Base-by-base conservation (phyloP, 2,329 filamentous ascomycete genomes). In the Didymella lethalis region DNA sequence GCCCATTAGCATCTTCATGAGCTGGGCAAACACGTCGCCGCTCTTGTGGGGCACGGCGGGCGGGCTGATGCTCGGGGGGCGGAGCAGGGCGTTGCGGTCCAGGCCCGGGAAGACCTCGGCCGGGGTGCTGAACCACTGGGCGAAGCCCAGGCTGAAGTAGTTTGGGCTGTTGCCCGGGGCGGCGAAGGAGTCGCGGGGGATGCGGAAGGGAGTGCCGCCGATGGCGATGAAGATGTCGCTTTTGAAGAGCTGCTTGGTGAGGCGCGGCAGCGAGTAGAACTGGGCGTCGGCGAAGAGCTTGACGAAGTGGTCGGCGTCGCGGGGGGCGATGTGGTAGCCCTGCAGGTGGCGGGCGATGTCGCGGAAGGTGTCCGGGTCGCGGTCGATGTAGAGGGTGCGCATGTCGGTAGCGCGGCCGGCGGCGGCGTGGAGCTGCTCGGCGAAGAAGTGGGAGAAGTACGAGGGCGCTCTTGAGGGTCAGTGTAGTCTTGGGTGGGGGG, bases 361-460 rank as follows among this genome's bases (percentile, higher is more conserved):
- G 70, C 84, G 85, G 76, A 98, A 98, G 0, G 93, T 97, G 14
- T 83, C 83, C 0, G 94, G 93, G 77, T 98, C 94, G 61, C 94
- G 90, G 77, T 98, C 94, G 71, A 98, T 97, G 79, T 97, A 97
- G 7, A 98, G 83, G 0, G 94, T 97, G 65, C 90, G 88, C 58
- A 96, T 78, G 52, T 79, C 81, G 41, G 78, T 78, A 54, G 87
- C 83, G 58, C 85, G 85, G 55, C 84, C 84, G 59, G 87, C 84
- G 48, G 85, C 88, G 66, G 82, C 80, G 57, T 86, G 84, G 40
- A 97, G 79, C 79, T 97, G 93, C 69, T 91, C 91, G 67, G 88
- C 84, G 77, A 98, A 98, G 81, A 95, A 97, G 68, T 92, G 90
- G 20, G 94, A 96, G 79, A 98, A 97, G 78, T 97, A 97, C 48